phyloP scores from a whole-genome alignment of 495 filamentous ascomycete species.

The Lasiosphaeria miniovina region DNA sequence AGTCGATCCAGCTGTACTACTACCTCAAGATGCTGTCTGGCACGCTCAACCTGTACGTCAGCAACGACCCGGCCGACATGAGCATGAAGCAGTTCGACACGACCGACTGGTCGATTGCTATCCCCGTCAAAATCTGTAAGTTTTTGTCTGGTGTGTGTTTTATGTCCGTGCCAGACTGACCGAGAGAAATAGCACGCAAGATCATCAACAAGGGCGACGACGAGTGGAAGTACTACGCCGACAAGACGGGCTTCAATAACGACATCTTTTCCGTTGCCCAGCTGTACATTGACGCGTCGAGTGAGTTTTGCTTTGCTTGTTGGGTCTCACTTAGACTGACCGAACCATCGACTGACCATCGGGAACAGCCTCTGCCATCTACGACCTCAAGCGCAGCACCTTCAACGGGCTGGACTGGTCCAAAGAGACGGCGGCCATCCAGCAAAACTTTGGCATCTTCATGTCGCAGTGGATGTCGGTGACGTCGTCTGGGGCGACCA shows the following conservation, averaged over 20 bases:
- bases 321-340: no score
- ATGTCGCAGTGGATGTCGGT: constrained; percentile 2
- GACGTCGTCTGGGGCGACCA: no score
- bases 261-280: neutral
- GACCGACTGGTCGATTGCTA: neutral
- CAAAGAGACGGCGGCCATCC: neutral
- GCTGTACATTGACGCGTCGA: neutral
- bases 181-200: neutral
- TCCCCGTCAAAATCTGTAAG: neutral
- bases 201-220: neutral
- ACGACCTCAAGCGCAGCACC: neutral
- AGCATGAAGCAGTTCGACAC: no score
- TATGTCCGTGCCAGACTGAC: neutral
- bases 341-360: no score
- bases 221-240: neutral
- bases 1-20: neutral
- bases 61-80: no score
- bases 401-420: neutral
- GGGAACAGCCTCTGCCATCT: neutral
- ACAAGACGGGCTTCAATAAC: neutral
- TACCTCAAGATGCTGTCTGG: neutral
- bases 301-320: no score
- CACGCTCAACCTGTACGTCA: neutral
- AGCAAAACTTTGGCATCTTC: neutral
- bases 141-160: neutral